Base-by-base conservation (phyloP, 768 basidiomycete genomes). In the Boletus rubescentipes region DNA sequence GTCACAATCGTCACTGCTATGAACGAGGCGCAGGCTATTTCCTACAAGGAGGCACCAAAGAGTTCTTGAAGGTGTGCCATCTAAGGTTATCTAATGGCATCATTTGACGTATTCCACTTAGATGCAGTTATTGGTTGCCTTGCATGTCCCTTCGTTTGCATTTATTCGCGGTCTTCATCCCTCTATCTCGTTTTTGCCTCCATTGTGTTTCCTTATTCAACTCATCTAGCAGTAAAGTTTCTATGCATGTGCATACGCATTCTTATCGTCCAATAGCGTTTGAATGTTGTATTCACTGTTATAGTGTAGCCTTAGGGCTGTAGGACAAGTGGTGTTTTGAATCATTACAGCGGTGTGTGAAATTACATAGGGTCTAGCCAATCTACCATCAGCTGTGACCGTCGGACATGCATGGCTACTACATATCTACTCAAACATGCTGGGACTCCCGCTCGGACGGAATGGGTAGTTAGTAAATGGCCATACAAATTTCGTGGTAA, bases 21-120 rank as follows among this genome's bases (percentile, higher is more conserved):
- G 95, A 81, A 79, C 57, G 93, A 98, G 76, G 94, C 97, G 77
- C 87, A 87, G 79, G 86, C 89, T 59, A 87, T 96, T 67, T 86
- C 91, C 62, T 84, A 49, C 74, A 96, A 98, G 83, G 93, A 95
- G 73, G 89, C 90, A 51, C 91, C 92, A 60, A 87, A 87, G 76
- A 79, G 79, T 51, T 15, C 51, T 49, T 65, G 46, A 68, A 62
- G 51, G 60, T 61, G 30, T 34, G 65, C 49, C 20, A 50, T 43
- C 6, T 12, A 12, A 30, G 16, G 45, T 15, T 2, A 38, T 20
- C 36, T 10, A 12, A 30, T 4, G 2, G 15, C 36, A 23, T 14
- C 14, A 21, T 40, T 44, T 53, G 23, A 50, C 38, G n/a, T 6
- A 35, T 5, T 1, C 23, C 30, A 38, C 16, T 11, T 39, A 38